Evolutionary conservation across 1,284 basidiomycete species (phyloP).

Genomic region (Apiotrichum laibachii): DNA sequence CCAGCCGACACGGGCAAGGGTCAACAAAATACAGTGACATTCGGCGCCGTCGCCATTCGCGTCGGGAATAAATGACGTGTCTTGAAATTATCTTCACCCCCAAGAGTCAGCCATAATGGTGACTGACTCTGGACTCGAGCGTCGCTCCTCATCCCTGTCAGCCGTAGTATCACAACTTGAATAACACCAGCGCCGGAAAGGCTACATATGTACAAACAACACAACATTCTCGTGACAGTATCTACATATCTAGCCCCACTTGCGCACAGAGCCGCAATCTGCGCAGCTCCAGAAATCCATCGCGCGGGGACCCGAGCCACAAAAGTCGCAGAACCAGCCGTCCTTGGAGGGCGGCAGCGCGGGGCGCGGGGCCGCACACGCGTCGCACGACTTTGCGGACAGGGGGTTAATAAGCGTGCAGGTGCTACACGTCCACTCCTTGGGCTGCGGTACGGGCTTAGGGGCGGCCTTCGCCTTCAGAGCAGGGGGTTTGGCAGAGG

Average conservation of each 20-base stretch:
- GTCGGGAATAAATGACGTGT: background rate
- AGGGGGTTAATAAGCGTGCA: constrained; percentile 70
- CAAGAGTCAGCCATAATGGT: background rate
- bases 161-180: too few relatives aligned
- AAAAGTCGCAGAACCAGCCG: constrained; percentile 68
- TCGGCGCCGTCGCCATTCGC: background rate
- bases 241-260: constrained; percentile 34
- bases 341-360: constrained; percentile 23
- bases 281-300: constrained; percentile 71
- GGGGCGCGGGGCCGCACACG: constrained; percentile 61
- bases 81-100: background rate
- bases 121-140: too few relatives aligned
- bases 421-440: constrained; percentile 63
- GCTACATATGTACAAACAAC: background rate
- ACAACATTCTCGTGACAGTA: background rate
- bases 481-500: background rate
- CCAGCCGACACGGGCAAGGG: background rate
- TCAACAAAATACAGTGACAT: background rate
- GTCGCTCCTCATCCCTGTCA: too few relatives aligned
- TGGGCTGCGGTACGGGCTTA: background rate
- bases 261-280: constrained; percentile 67
- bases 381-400: constrained; percentile 60
- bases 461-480: background rate
- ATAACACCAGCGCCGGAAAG: too few relatives aligned
- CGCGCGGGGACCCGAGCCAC: constrained; percentile 62